Evolutionary conservation across 495 filamentous ascomycete genomes (phyloP), one percentile per base, ranked within the genome.

Genomic region (Penicillium maclennaniae): DNA sequence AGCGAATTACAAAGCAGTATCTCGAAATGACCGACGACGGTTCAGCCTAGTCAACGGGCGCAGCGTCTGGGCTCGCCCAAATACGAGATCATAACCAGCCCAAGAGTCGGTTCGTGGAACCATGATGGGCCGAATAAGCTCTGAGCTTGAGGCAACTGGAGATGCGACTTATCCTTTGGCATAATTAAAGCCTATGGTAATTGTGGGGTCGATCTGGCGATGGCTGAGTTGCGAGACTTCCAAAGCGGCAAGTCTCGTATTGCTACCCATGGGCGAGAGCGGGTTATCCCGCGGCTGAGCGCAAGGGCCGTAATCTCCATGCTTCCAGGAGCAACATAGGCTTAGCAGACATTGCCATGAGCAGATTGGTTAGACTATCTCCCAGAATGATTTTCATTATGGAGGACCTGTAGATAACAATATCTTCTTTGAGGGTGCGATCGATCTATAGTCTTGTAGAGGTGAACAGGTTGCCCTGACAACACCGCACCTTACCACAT

Each of bases 381-480:
- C 1, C 31, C 10, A 34, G 14, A 4, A 34, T 12, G 4, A 34
- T 9, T 12, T 34, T 12, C 10, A 12, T 14, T 3, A 12, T 34
- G 31, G 14, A 14, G 31, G 15, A 10, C 31, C 14, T 34, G 10
- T 1, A 34, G 31, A 12, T 34, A 12, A 34, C 2, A 4, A 14
- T 2, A 14, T 14, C 8, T 14, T 3, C 1, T 4, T 34, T 34
- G 31, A 14, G 27, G 27, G 10, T 23, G 23, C 23, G 27, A 31
- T 31, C 27, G 27, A 31, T 31, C 27, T 31, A 34, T 9, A 14
- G 15, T 34, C 9, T 34, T 34, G 2, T 14, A 14, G 1, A 34
- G 15, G 15, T 19, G 38, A 40, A 10, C n/a, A 1, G 1, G 62
- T 66, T 68, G 65, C 56, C 59, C 0, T 7, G 60, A 31, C 47